Evolutionary conservation across 2,329 filamentous ascomycete genomes (phyloP).

Genomic region (Neofusicoccum laricinum): DNA sequence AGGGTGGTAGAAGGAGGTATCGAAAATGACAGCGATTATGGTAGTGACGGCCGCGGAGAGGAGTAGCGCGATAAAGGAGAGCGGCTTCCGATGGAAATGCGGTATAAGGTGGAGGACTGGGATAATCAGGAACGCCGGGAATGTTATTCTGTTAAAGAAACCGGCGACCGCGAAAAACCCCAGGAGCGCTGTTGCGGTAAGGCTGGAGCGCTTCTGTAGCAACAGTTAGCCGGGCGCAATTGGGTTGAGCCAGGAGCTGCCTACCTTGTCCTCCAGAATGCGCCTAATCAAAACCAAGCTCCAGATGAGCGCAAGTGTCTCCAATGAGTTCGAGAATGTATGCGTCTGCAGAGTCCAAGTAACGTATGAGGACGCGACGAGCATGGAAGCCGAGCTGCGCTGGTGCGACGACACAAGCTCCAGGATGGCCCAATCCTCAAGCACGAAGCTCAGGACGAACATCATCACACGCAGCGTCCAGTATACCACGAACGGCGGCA

Average conservation of each 20-base stretch:
- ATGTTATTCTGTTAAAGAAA: constrained; percentile 94
- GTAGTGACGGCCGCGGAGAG: constrained; percentile 66
- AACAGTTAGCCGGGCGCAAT: constrained; percentile 30
- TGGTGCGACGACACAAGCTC: constrained; percentile 74
- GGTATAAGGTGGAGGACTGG: constrained; percentile 80
- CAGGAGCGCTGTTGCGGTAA: constrained; percentile 72
- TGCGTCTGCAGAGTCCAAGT: constrained; percentile 99
- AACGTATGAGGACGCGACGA: constrained; percentile 94
- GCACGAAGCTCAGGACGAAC: constrained; percentile 92
- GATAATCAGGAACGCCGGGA: constrained; percentile 86
- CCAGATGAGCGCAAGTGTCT: constrained; percentile 91
- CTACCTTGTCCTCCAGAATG: constrained; percentile 75
- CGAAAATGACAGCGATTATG: constrained; percentile 71
- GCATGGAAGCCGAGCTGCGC: constrained; percentile 64
- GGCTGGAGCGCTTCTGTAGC: constrained; percentile 66
- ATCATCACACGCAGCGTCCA: constrained; percentile 85
- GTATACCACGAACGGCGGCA: constrained; percentile 83
- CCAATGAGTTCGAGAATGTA: constrained; percentile 96
- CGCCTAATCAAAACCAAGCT: constrained; percentile 86
- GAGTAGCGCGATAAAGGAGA: constrained; percentile 61
- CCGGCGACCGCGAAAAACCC: constrained; percentile 81
- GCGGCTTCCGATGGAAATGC: constrained; percentile 72
- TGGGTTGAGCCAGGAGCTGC: constrained; percentile 27
- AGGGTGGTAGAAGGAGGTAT: constrained; percentile 76
- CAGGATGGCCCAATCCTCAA: constrained; percentile 96